Base-by-base conservation (phyloP, 768 basidiomycete species). In the Suillus luteus region DNA sequence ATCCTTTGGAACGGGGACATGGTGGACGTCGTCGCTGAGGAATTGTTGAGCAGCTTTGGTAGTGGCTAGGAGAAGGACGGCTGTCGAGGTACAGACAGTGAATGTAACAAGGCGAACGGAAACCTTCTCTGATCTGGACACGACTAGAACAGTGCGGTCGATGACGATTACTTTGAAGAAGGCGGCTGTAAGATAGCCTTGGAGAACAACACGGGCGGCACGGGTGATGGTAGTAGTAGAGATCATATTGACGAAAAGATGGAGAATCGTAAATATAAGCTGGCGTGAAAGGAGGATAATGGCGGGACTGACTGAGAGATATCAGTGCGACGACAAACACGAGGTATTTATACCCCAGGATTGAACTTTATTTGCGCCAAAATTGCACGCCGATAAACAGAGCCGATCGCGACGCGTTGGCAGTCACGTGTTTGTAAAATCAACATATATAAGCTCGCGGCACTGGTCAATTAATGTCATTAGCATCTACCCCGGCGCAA, bases 21-120 rank as follows among this genome's bases (percentile, higher is more conserved):
- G 5, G n/a, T 33, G 19, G 11, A 19, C 6, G 2, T 54, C 35
- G 6, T 54, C 31, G 19, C 19, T 54, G 52, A 54, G 31, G 33
- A 54, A 33, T 54, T n/a, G 35, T 12, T 11, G 52, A 33, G 52
- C 52, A 54, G 52, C 52, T 54, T 54, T n/a, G 5, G 33, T 10
- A 19, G 52, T 33, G 19, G 52, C 52, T 35, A n/a, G 31, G 10
- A 52, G 17, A n/a, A 54, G 52, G 10, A 54, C 31, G 3, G 52
- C 10, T 54, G 52, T 54, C 52, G 52, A 54, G 31, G 19, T 12
- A 19, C 52, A 37, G 52, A 54, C 52, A 54, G 31, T 54, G 52
- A 10, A 54, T 54, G 52, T 12, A n/a, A 54, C 52, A 35, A 54
- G 52, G 19, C 52, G 1, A 7, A 54, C 12, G 33, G 52, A 33